phyloP scores from a whole-genome alignment of 2,329 filamentous ascomycete species.

The Emergomyces pasteurianus region DNA sequence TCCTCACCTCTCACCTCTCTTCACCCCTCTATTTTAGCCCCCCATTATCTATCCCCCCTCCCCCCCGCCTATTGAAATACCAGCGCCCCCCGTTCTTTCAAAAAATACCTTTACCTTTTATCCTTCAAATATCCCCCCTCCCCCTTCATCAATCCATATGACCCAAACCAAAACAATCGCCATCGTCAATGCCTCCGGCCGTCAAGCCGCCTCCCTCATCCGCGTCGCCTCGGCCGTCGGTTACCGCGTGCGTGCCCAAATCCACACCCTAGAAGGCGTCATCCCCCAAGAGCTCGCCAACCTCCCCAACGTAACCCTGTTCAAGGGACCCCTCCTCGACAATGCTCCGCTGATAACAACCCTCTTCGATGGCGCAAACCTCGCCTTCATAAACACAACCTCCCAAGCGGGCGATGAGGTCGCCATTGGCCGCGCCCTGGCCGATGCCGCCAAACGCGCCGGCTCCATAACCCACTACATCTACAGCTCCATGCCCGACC shows the following conservation, averaged over 20 bases:
- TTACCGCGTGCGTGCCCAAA: constrained; percentile 83
- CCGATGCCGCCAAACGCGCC: constrained; percentile 75
- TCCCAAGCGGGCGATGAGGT: constrained; percentile 86
- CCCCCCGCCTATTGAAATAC: too few relatives aligned
- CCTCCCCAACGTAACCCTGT: constrained; percentile 68
- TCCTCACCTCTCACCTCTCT: too few relatives aligned
- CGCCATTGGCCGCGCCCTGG: constrained; percentile 74
- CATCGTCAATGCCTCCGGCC: constrained; percentile 89
- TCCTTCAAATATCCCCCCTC: neutral
- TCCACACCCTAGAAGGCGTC: constrained; percentile 74
- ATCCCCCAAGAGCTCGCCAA: constrained; percentile 75
- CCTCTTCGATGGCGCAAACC: constrained; percentile 70
- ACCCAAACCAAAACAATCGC: constrained; percentile 59
- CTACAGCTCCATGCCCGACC: constrained; percentile 96
- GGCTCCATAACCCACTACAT: constrained; percentile 75
- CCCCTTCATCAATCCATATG: constrained; percentile 19
- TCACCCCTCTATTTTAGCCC: too few relatives aligned
- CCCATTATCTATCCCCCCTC: neutral
- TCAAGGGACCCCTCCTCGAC: constrained; percentile 55
- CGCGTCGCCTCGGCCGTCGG: constrained; percentile 88
- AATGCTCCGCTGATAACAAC: constrained; percentile 61
- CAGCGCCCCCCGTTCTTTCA: neutral
- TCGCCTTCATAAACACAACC: constrained; percentile 96
- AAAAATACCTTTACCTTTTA: neutral
- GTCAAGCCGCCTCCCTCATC: constrained; percentile 90